These are phyloP conservation scores for Phytophthora macrochlamydospora DNA, from an alignment of 352 stramenopile species.

Conservation along the genomic window DNA sequence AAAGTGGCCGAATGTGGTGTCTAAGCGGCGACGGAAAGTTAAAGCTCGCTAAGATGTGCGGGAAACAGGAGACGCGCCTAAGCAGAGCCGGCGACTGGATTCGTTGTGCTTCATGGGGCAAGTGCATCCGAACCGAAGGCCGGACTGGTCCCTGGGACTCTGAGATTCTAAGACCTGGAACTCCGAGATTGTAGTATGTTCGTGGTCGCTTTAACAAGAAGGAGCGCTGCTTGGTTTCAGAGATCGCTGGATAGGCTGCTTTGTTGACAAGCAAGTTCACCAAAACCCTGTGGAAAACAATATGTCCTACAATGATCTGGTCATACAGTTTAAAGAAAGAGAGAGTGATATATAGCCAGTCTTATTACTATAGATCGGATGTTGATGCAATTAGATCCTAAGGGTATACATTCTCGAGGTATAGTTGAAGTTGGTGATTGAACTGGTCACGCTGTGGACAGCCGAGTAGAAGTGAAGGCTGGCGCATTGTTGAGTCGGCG, in stretches of 20 bases:
- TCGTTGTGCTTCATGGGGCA: neutral
- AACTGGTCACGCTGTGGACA: too few species aligned
- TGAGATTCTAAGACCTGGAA: too few species aligned
- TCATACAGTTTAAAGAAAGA: too few species aligned
- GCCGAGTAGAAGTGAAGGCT: too few species aligned
- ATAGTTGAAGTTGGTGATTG: too few species aligned
- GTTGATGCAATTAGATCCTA: too few species aligned
- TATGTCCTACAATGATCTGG: too few species aligned
- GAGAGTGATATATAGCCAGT: too few species aligned
- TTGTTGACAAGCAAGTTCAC: neutral
- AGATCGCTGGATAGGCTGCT: constrained; percentile 22
- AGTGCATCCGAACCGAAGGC: constrained; percentile 21
- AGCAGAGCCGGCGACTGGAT: neutral
- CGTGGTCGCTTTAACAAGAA: neutral
- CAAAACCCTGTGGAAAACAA: neutral
- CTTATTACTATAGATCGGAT: too few species aligned
- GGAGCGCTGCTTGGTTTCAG: constrained; percentile 9
- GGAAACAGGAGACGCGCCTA: constrained; percentile 17
- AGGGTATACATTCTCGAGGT: too few species aligned
- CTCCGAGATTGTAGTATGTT: constrained; percentile 2
- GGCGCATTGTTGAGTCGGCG: too few species aligned
- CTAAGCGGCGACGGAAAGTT: neutral
- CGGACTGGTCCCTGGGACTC: neutral
- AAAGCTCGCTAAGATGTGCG: neutral
- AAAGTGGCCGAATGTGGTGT: constrained; percentile 15